A percentile compares a stretch with the other conserved stretches of the same genome.
Evolutionary conservation across 495 filamentous ascomycete genomes (phyloP).

Genomic region (Oidiodendron maius): DNA sequence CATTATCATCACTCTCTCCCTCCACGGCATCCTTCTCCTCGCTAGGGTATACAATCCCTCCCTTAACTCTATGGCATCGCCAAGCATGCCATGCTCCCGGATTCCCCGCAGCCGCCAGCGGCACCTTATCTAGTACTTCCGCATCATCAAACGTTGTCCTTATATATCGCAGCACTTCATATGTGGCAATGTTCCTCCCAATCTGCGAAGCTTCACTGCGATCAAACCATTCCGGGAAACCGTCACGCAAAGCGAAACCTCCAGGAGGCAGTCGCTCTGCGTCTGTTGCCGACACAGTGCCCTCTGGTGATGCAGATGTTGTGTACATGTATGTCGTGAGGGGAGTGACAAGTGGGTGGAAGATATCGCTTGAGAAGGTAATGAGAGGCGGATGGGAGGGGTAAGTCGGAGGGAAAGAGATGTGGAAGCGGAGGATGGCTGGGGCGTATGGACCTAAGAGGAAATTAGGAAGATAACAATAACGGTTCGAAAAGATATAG

Average conservation of each 20-base stretch:
- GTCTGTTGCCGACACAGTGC: constrained; percentile 74
- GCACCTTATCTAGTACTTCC: constrained; percentile 67
- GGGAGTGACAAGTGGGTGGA: constrained; percentile 88
- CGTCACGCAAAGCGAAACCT: constrained; percentile 80
- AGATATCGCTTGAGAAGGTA: constrained; percentile 84
- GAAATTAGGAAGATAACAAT: no score
- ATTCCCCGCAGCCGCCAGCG: constrained; percentile 78
- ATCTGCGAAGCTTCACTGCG: constrained; percentile 21
- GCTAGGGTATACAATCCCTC: constrained; percentile 17
- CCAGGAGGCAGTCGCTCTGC: constrained; percentile 79
- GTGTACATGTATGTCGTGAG: constrained; percentile 87
- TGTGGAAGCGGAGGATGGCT: constrained; percentile 82
- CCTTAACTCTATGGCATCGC: constrained; percentile 55
- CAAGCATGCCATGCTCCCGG: constrained; percentile 88
- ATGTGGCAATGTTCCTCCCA: constrained; percentile 33
- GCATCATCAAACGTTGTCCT: constrained; percentile 75
- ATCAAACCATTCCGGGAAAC: constrained; percentile 85
- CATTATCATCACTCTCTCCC: constrained; percentile 7
- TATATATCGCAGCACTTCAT: constrained; percentile 71
- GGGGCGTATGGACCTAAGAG: constrained; percentile 74
- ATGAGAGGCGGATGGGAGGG: constrained; percentile 75
- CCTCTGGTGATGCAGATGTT: constrained; percentile 60
- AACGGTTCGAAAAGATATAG: constrained; percentile 1
- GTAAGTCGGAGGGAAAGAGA: constrained; percentile 79
- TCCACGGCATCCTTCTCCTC: constrained; percentile 5